Evolutionary conservation across 2,329 filamentous ascomycete species (phyloP), one percentile per base, ranked within the genome.

Genomic region (Graphilbum fragrans): DNA sequence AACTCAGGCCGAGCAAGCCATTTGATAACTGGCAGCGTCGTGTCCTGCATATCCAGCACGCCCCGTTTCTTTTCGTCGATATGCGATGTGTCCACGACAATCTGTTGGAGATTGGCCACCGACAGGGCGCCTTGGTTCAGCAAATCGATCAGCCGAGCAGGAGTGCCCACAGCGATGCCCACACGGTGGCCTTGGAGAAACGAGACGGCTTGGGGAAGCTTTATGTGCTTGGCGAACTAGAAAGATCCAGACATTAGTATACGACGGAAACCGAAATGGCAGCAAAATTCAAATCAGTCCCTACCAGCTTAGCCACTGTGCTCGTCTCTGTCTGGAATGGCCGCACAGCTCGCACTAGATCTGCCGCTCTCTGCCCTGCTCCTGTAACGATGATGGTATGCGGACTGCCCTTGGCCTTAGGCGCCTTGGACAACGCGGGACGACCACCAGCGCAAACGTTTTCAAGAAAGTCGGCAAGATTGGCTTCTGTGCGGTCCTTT

Each of bases 191-290:
- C 70, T 53, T 82, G 72, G 34, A 94, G 75, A 55, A 83, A 84
- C 45, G 81, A 70, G 40, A 88, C 77, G 27, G 88, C 84, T 53
- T 96, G 90, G 41, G 85, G 76, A 11, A 98, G 63, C 63, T 98
- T 98, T 67, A 98, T 94, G 59, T 98, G 92, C 61, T 98, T 98
- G 25, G 92, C 90, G 60, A 98, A 98, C 56, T 76, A 41, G 11
- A 21, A 25, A 20, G 11, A 18, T 41, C 14, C 4, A 29, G 21
- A n/a, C 2, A 27, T 11, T 10, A 14, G 20, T 2, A 20, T 12
- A 6, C 4, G 8, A 27, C 17, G 9, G 16, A 7, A 12, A 8
- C 10, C n/a, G n/a, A 20, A 4, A 17, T 6, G 19, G 12, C 2
- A 21, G 11, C 6, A 27, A 21, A 21, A 38, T 32, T n/a, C n/a